phyloP scores from a whole-genome alignment of 2,329 filamentous ascomycete genomes.

The Epichloe amarillans region DNA sequence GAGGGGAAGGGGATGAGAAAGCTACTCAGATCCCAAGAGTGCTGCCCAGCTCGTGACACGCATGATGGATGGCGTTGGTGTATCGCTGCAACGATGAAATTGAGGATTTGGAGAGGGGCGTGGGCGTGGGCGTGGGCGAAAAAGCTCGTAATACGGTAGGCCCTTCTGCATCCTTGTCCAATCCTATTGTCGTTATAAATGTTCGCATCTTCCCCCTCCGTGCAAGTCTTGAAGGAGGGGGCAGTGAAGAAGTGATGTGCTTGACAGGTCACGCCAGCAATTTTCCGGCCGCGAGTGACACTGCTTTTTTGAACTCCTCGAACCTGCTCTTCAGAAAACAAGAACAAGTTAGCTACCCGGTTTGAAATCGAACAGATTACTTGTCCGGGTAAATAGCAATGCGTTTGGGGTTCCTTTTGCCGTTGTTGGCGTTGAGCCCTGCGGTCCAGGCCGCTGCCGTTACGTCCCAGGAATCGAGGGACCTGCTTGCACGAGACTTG shows the following conservation, averaged over 20 bases:
- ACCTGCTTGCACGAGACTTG: conserved; percentile 2
- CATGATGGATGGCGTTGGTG: no score
- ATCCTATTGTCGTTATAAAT: not conserved
- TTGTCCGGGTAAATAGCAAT: conserved; percentile 2
- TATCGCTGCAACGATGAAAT: not conserved
- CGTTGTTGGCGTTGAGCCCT: conserved; percentile 9
- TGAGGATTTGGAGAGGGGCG: not conserved
- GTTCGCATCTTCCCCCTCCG: not conserved
- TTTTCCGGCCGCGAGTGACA: not conserved
- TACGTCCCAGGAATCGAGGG: not conserved
- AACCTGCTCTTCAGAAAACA: no score
- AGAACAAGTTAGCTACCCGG: not conserved
- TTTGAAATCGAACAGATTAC: not conserved
- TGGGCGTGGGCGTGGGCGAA: not conserved
- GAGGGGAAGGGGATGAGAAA: not conserved
- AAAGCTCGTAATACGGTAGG: not conserved
- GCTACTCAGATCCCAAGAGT: not conserved
- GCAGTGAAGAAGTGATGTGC: not conserved
- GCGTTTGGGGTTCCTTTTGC: conserved; percentile 7
- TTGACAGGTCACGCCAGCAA: not conserved
- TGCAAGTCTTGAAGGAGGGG: not conserved
- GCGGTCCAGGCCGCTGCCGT: conserved; percentile 1
- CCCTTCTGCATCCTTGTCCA: not conserved
- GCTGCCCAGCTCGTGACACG: not conserved
- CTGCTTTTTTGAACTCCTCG: not conserved